Conservation (phyloP, 805 yeast genomes). For the Grigorovia humatica region DNA sequence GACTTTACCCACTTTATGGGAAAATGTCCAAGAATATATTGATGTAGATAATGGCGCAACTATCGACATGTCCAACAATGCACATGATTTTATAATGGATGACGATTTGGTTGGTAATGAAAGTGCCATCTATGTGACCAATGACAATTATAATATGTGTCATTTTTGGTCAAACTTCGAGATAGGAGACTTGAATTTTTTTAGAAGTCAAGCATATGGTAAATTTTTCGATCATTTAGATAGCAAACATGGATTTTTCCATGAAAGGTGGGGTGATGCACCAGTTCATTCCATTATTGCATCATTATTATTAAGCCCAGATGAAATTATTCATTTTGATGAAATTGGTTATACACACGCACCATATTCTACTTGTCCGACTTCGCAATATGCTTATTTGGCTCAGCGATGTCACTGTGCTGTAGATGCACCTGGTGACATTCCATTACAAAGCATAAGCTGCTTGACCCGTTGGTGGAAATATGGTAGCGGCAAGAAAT, state of each 20-base stretch:
- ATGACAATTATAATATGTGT: slow-evolving; percentile 61
- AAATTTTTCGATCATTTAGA: slow-evolving; percentile 57
- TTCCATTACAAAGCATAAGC: slow-evolving; percentile 40
- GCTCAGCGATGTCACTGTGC: slow-evolving; percentile 56
- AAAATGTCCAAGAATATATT: slow-evolving; percentile 52
- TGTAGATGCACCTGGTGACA: slow-evolving; percentile 32
- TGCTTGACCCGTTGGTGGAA: slow-evolving; percentile 75
- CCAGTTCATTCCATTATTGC: slow-evolving; percentile 76
- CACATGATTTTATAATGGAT: slow-evolving; percentile 38
- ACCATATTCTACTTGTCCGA: slow-evolving; percentile 59
- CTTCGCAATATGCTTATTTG: slow-evolving; percentile 36
- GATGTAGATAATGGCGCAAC: slow-evolving; percentile 40
- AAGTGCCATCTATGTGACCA: slow-evolving; percentile 35
- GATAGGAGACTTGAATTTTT: slow-evolving; percentile 60
- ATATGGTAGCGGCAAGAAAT: slow-evolving; percentile 40
- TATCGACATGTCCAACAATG: slow-evolving; percentile 29
- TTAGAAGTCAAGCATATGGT: slow-evolving; percentile 52
- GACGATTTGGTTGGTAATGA: slow-evolving; percentile 35
- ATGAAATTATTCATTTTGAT: slow-evolving; percentile 64
- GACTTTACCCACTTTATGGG: slow-evolving; percentile 83
- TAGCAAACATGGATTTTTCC: slow-evolving; percentile 63
- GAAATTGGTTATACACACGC: slow-evolving; percentile 73
- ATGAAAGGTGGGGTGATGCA: slow-evolving; percentile 94
- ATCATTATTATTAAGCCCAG: slow-evolving; percentile 44
- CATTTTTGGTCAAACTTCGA: slow-evolving; percentile 89